Percentiles rank a stretch among this genome's conserved stretches.
Evolutionary conservation across 192 early-diverging fungal genomes (phyloP).

Genomic region (Pilaira anomala): DNA sequence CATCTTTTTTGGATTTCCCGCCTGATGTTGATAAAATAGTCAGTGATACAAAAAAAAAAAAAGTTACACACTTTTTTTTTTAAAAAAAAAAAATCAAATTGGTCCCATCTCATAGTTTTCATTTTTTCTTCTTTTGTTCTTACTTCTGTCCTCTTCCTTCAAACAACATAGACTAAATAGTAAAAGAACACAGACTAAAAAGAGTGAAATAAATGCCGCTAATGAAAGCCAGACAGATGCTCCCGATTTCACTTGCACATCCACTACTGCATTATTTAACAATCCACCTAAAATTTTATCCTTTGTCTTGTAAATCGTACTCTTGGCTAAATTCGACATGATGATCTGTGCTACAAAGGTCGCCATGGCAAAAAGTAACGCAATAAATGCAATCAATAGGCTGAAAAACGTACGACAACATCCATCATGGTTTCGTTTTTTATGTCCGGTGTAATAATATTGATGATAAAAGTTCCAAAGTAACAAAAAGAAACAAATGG

Average conservation of each 20-base stretch:
- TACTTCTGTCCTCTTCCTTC: too few relatives aligned
- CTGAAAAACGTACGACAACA: neutral
- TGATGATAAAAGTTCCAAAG: neutral
- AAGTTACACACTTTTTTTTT: too few relatives aligned
- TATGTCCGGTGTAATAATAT: too few relatives aligned
- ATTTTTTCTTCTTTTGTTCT: too few relatives aligned
- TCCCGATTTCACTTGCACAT: neutral
- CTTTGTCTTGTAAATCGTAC: slow-evolving; percentile 5
- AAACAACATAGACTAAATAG: slow-evolving; percentile 7
- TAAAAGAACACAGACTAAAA: neutral
- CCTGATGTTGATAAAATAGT: neutral
- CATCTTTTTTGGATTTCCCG: too few relatives aligned
- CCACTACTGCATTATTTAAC: neutral
- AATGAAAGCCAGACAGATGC: neutral
- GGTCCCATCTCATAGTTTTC: slow-evolving; percentile 11
- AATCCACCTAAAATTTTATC: neutral
- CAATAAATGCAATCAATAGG: neutral
- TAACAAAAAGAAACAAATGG: slow-evolving; percentile 7
- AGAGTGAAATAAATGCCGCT: neutral
- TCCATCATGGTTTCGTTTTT: neutral
- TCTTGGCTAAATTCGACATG: neutral
- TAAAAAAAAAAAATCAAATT: neutral
- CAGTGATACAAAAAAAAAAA: neutral
- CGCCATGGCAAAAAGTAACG: slow-evolving; percentile 5
- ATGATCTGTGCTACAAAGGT: slow-evolving; percentile 5